A percentile compares a stretch with the other conserved stretches of the same genome.
Evolutionary conservation across 2,329 filamentous ascomycete species (phyloP).

Genomic region (Diaporthe destruens): DNA sequence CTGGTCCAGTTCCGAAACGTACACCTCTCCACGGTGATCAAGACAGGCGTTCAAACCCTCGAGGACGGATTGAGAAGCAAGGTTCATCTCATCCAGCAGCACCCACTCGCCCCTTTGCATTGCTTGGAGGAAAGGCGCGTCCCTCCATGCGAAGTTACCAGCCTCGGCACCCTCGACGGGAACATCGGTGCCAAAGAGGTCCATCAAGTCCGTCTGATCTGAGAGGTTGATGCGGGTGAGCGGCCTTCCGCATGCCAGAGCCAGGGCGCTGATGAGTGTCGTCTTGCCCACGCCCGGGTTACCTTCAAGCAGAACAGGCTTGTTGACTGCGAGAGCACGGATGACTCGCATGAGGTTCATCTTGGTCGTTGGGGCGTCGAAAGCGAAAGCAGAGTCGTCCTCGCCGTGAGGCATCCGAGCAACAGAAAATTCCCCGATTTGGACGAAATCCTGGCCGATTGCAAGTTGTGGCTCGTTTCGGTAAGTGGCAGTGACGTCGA

Average conservation of each 20-base stretch:
- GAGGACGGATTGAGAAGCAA: conserved; percentile 95
- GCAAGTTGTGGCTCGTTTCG: conserved; percentile 70
- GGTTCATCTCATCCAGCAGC: conserved; percentile 96
- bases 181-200: conserved; percentile 96
- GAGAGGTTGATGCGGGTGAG: conserved; percentile 96
- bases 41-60: conserved; percentile 97
- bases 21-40: conserved; percentile 95
- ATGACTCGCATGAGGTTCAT: conserved; percentile 92
- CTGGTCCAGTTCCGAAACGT: conserved; percentile 94
- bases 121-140: conserved; percentile 93
- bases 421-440: conserved; percentile 82
- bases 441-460: conserved; percentile 66
- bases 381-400: conserved; percentile 75
- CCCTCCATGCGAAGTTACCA: conserved; percentile 93
- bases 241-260: conserved; percentile 81
- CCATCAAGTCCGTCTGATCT: conserved; percentile 97
- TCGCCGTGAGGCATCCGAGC: conserved; percentile 62
- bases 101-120: conserved; percentile 99
- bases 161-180: conserved; percentile 93
- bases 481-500: conserved; percentile 76
- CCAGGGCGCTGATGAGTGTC: conserved; percentile 87
- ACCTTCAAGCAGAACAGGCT: conserved; percentile 94
- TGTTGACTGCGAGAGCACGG: conserved; percentile 87
- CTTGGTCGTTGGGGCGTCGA: conserved; percentile 90
- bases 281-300: conserved; percentile 99